A percentile compares a stretch with the other conserved stretches of the same genome.
phyloP scores from a whole-genome alignment of 2,329 filamentous ascomycete genomes.

The Alternaria brassicae region DNA sequence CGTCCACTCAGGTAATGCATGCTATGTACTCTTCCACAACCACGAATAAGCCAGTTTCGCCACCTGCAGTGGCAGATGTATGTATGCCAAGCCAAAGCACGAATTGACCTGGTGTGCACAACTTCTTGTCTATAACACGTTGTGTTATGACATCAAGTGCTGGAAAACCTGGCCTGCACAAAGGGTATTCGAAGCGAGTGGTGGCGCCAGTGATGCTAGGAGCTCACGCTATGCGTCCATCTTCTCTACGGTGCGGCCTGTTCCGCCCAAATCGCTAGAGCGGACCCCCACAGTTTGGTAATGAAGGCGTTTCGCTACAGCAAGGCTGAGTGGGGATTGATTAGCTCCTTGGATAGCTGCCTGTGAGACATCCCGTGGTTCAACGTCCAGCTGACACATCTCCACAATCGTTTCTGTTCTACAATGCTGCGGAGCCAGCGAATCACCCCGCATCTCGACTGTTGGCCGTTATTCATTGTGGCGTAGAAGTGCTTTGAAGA shows the following conservation, averaged over 20 bases:
- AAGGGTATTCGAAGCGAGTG: conserved; percentile 29
- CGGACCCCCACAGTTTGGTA: conserved; percentile 21
- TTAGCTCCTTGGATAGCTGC: conserved; percentile 11
- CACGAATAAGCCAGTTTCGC: conserved; percentile 22
- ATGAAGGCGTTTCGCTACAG: conserved; percentile 20
- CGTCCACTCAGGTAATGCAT: conserved; percentile 41
- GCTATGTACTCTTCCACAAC: conserved; percentile 36
- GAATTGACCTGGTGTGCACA: conserved; percentile 27
- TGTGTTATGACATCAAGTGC: conserved; percentile 34
- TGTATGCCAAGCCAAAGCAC: conserved; percentile 29
- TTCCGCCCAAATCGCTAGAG: conserved; percentile 31
- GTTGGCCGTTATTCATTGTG: conserved; percentile 33
- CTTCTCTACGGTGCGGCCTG: conserved; percentile 24
- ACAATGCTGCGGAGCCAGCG: conserved; percentile 32
- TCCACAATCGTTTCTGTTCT: conserved; percentile 24
- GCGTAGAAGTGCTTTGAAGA: conserved; percentile 23
- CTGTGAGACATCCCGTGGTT: conserved; percentile 12
- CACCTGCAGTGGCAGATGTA: conserved; percentile 36
- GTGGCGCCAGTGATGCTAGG: conserved; percentile 29
- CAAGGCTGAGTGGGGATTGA: conserved; percentile 4
- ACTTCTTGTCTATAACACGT: conserved; percentile 36
- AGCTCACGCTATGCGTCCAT: conserved; percentile 26
- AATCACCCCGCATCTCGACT: conserved; percentile 43
- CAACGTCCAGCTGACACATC: conserved; percentile 27
- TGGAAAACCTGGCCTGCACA: conserved; percentile 28